Conservation (phyloP, 164 flowering plant species). For the Tinospora cordifolia region DNA sequence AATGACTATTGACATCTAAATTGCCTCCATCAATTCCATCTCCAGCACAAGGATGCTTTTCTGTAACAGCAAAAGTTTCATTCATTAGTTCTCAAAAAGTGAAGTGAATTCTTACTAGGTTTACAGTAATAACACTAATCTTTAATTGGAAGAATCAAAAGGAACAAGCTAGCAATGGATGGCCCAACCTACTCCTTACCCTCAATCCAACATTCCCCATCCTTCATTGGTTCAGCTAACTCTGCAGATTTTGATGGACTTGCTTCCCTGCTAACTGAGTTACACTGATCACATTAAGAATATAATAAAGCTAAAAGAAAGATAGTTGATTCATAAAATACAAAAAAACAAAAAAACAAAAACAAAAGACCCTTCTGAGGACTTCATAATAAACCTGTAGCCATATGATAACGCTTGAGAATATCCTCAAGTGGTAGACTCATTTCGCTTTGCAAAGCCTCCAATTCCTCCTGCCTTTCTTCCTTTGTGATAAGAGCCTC, state of each 20-base stretch:
- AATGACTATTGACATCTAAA: slow-evolving; percentile 31
- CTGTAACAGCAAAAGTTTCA: slow-evolving; percentile 27
- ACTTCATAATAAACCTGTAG: slow-evolving; percentile 30
- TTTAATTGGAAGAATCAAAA: slow-evolving; percentile 8
- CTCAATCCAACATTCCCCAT: slow-evolving; percentile 17
- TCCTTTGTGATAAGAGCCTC: slow-evolving; percentile 79
- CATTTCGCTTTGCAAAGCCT: slow-evolving; percentile 64
- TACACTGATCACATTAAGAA: slow-evolving; percentile 18
- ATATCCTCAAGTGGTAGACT: slow-evolving; percentile 88
- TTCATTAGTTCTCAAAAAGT: slow-evolving; percentile 1
- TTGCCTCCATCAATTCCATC: slow-evolving; percentile 15
- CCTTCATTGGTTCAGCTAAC: slow-evolving; percentile 11
- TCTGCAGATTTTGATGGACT: slow-evolving; percentile 32
- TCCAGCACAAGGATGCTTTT: slow-evolving; percentile 18
- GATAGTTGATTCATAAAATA: background rate
- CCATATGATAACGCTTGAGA: slow-evolving; percentile 52
- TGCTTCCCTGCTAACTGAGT: slow-evolving; percentile 44
- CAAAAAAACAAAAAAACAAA: too few relatives aligned
- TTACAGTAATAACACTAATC: background rate
- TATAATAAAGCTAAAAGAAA: slow-evolving; percentile 2
- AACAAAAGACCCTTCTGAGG: background rate
- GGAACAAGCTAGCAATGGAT: background rate
- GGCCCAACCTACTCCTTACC: slow-evolving; percentile 15
- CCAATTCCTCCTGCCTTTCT: slow-evolving; percentile 83
- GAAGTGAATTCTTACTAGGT: slow-evolving; percentile 5